Conservation (phyloP, 495 filamentous ascomycete species). For the Aspergillus indologenus region DNA sequence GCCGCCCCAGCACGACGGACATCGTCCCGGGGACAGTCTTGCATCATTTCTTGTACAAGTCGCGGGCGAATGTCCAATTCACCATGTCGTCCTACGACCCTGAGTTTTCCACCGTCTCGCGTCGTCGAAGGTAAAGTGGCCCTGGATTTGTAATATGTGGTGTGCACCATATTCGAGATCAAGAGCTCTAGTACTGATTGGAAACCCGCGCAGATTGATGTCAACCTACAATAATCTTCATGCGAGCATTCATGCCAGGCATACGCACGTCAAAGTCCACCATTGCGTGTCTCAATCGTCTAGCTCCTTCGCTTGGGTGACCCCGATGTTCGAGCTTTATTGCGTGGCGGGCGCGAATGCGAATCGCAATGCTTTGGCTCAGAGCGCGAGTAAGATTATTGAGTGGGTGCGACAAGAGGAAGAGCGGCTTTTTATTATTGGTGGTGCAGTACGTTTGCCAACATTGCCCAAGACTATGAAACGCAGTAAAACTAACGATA, state of each 20-base stretch:
- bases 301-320: conserved; percentile 84
- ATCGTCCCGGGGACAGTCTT: conserved; percentile 77
- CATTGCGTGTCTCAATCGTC: conserved; percentile 70
- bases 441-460: conserved; percentile 65
- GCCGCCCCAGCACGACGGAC: conserved; percentile 66
- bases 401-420: conserved; percentile 90
- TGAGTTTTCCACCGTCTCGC: conserved; percentile 60
- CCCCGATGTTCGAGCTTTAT: conserved; percentile 88
- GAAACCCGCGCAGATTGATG: conserved; percentile 55
- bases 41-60: conserved; percentile 93
- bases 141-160: too few relatives aligned
- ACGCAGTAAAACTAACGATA: not conserved
- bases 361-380: conserved; percentile 72
- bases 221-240: conserved; percentile 83
- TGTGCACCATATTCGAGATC: too few relatives aligned
- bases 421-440: conserved; percentile 91
- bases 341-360: conserved; percentile 80
- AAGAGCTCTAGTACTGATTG: not conserved
- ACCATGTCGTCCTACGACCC: conserved; percentile 81
- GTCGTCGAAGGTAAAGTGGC: conserved; percentile 60
- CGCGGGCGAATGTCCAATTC: conserved; percentile 89
- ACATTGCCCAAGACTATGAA: not conserved
- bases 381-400: conserved; percentile 80
- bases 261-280: conserved; percentile 79
- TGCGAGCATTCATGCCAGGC: conserved; percentile 75